Conservation (phyloP, 2,329 filamentous ascomycete species). For the Lachnum nothofagi region DNA sequence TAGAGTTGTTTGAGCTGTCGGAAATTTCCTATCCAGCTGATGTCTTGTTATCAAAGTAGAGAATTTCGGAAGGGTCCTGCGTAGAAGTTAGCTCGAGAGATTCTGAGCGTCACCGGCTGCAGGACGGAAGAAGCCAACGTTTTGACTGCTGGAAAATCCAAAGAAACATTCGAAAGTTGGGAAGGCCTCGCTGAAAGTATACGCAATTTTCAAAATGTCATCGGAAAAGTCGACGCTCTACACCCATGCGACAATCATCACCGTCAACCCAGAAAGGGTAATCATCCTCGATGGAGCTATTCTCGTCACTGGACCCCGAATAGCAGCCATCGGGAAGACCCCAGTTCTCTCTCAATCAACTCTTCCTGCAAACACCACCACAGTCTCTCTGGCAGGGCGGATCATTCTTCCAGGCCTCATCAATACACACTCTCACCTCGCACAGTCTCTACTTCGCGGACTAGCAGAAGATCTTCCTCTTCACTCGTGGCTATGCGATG, state of each 20-base stretch:
- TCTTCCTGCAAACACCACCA: constrained; percentile 26
- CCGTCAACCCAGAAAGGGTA: constrained; percentile 41
- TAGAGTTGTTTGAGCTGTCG: neutral
- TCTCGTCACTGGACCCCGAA: constrained; percentile 36
- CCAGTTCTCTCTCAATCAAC: constrained; percentile 23
- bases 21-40: constrained; percentile 3
- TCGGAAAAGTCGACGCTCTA: constrained; percentile 33
- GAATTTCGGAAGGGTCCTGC: neutral
- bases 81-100: neutral
- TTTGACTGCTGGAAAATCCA: no score
- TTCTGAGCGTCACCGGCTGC: no score
- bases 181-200: no score
- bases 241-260: constrained; percentile 47
- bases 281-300: constrained; percentile 45
- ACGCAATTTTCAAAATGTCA: constrained; percentile 6
- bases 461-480: constrained; percentile 45
- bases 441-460: constrained; percentile 45
- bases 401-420: constrained; percentile 47
- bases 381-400: constrained; percentile 36
- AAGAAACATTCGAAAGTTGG: no score
- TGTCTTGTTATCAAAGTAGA: neutral
- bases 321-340: constrained; percentile 41
- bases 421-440: constrained; percentile 47
- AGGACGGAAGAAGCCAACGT: no score
- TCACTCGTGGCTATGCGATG: constrained; percentile 47